Percentiles rank a stretch among this genome's conserved stretches.
Evolutionary conservation across 163 green algal species (phyloP).

Genomic region (Botryococcus braunii): DNA sequence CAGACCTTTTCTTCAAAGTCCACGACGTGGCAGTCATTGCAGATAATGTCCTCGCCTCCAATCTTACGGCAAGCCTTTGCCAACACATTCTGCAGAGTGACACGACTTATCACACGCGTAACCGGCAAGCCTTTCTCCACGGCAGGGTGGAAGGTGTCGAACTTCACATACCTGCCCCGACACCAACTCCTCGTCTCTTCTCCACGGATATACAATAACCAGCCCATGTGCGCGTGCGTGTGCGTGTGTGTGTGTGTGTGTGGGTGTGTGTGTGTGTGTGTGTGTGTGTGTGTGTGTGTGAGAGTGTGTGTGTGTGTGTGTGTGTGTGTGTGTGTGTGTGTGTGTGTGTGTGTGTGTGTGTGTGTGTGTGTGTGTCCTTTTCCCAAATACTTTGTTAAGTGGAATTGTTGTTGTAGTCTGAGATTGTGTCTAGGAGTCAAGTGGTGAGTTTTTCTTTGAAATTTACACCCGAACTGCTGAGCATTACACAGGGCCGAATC

Average conservation of each 20-base stretch:
- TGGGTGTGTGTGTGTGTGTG: neutral
- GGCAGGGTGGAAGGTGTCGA: constrained; percentile 92
- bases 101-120: constrained; percentile 84
- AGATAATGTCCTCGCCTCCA: constrained; percentile 35
- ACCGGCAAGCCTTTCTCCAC: constrained; percentile 81
- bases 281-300: neutral
- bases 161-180: constrained; percentile 93
- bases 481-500: neutral
- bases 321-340: neutral
- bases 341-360: neutral
- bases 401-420: neutral
- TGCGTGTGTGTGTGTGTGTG: too few relatives aligned
- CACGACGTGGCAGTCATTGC: constrained; percentile 52
- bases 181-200: too few relatives aligned
- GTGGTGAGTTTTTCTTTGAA: neutral
- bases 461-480: neutral
- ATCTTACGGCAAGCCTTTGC: constrained; percentile 25
- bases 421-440: neutral
- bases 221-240: too few relatives aligned
- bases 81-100: constrained; percentile 53
- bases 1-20: constrained; percentile 37
- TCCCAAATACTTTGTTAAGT: too few relatives aligned
- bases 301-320: neutral
- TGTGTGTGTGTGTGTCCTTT: too few relatives aligned
- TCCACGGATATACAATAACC: too few relatives aligned